Evolutionary conservation across 441 rosid species (phyloP).

Genomic region (Gossypium gossypioides): DNA sequence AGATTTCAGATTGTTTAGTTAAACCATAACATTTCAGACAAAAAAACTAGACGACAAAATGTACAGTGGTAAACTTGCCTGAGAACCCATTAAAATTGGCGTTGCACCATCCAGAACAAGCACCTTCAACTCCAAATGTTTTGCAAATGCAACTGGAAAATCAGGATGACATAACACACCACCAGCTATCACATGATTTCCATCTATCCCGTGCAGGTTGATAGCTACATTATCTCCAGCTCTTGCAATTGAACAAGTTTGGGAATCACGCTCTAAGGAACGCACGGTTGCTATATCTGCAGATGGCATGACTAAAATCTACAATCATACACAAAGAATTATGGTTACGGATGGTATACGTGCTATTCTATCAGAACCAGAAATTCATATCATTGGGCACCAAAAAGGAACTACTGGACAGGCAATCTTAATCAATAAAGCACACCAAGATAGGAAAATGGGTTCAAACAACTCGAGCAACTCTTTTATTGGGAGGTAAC

Average conservation of each 20-base stretch:
- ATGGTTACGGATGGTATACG: constrained; percentile 6
- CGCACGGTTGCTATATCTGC: constrained; percentile 71
- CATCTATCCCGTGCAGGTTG: constrained; percentile 68
- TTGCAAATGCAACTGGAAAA: constrained; percentile 62
- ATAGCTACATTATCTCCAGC: constrained; percentile 79
- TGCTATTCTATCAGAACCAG: neutral
- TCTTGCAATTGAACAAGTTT: constrained; percentile 59
- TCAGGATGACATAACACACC: constrained; percentile 89
- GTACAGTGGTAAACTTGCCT: constrained; percentile 30
- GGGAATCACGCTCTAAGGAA: constrained; percentile 65
- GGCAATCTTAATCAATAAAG: neutral
- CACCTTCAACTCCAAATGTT: constrained; percentile 67
- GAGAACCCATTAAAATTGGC: constrained; percentile 85
- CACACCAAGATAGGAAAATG: neutral
- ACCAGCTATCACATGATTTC: constrained; percentile 58
- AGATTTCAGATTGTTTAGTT: constrained; percentile 9
- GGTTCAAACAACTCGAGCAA: neutral
- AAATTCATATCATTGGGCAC: neutral
- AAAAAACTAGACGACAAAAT: neutral
- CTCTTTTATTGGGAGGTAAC: neutral
- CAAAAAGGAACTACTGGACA: neutral
- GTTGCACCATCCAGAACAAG: constrained; percentile 58
- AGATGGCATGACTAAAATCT: constrained; percentile 85
- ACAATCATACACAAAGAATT: constrained; percentile 14
- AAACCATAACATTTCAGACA: neutral